These are phyloP conservation scores for Metschnikowia dekortorum DNA, from an alignment of 805 yeast species.

Conservation along the genomic window DNA sequence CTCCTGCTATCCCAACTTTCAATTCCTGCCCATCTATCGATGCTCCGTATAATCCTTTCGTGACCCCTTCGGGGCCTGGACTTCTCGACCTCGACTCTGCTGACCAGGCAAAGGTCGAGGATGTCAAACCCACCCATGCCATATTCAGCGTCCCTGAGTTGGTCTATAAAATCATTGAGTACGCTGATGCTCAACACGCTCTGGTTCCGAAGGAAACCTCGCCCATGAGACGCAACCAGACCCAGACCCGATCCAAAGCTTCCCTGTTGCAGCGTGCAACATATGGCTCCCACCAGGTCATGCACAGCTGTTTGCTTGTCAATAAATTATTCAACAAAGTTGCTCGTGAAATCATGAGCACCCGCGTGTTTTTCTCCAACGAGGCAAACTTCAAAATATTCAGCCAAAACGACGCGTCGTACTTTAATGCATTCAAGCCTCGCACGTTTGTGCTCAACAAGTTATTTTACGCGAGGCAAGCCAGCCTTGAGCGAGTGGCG, in stretches of 20 bases:
- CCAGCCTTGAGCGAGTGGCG: slow-evolving; percentile 47
- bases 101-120: background rate
- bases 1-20: background rate
- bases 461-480: slow-evolving; percentile 50
- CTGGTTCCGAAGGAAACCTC: slow-evolving; percentile 57
- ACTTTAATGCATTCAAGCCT: slow-evolving; percentile 18
- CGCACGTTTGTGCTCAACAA: slow-evolving; percentile 64
- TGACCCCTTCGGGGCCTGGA: background rate
- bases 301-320: slow-evolving; percentile 64
- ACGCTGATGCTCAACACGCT: slow-evolving; percentile 51
- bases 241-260: background rate
- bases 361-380: slow-evolving; percentile 51
- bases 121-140: background rate
- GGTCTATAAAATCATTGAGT: slow-evolving; percentile 52
- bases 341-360: slow-evolving; percentile 51
- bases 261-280: background rate
- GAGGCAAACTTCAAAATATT: slow-evolving; percentile 43
- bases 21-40: background rate
- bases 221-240: slow-evolving; percentile 56
- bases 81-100: background rate
- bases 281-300: slow-evolving; percentile 16
- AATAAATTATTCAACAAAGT: slow-evolving; percentile 61
- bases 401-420: slow-evolving; percentile 4
- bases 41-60: background rate
- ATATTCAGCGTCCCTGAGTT: slow-evolving; percentile 79